Percentiles rank a stretch among this genome's conserved stretches.
Evolutionary conservation across 768 basidiomycete genomes (phyloP).

Genomic region (Leccinum uliginosum): DNA sequence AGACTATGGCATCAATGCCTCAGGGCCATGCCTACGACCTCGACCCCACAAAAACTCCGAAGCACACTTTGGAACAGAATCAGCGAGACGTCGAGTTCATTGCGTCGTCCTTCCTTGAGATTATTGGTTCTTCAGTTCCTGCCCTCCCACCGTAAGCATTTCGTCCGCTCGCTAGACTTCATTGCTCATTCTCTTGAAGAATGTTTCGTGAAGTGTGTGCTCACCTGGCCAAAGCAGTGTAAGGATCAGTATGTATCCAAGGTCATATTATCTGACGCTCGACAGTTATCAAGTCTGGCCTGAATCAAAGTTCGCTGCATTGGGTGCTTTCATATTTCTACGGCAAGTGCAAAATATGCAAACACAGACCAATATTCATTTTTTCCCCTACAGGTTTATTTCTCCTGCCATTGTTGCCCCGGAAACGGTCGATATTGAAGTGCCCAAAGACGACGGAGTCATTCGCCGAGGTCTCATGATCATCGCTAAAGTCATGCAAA

Average conservation of each 20-base stretch:
- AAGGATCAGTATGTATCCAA: conserved; percentile 28
- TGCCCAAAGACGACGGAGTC: conserved; percentile 57
- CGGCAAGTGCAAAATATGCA: conserved; percentile 41
- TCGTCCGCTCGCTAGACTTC: neutral
- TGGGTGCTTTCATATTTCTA: conserved; percentile 90
- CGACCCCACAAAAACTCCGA: conserved; percentile 58
- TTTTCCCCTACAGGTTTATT: conserved; percentile 59
- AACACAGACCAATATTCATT: conserved; percentile 2
- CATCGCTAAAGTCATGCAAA: conserved; percentile 90
- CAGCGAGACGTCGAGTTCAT: conserved; percentile 67
- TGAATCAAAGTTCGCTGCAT: conserved; percentile 72
- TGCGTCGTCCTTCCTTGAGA: conserved; percentile 68
- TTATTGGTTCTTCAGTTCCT: conserved; percentile 67
- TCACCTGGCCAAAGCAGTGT: conserved; percentile 78
- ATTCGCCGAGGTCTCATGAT: conserved; percentile 78
- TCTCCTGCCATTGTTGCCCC: conserved; percentile 88
- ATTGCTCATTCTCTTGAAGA: conserved; percentile 34
- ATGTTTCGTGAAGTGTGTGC: conserved; percentile 86
- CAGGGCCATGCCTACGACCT: conserved; percentile 73
- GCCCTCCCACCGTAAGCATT: conserved; percentile 67
- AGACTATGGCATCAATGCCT: conserved; percentile 69
- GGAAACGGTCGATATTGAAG: conserved; percentile 76
- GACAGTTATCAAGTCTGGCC: conserved; percentile 66
- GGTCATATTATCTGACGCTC: conserved; percentile 13
- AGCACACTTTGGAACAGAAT: conserved; percentile 64